A percentile compares a stretch with the other conserved stretches of the same genome.
Conservation (phyloP, 129 eudicot genomes). For the Solidago caesia region DNA sequence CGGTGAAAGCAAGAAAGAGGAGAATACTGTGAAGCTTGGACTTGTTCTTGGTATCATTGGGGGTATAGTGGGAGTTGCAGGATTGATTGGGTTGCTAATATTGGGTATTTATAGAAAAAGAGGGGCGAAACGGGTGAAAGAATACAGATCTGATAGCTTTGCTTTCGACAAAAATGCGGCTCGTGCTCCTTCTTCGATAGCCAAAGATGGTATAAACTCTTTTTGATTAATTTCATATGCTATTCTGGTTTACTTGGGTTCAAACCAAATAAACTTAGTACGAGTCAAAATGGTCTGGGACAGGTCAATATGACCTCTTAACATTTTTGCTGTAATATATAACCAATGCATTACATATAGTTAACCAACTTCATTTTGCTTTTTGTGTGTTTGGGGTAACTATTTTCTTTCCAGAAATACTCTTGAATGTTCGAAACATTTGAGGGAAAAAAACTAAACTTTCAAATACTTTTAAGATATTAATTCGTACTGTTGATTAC, state of each 20-base stretch:
- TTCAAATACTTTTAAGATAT: too few species aligned
- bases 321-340: too few species aligned
- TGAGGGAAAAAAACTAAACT: too few species aligned
- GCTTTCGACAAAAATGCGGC: constrained; percentile 42
- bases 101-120: constrained; percentile 45
- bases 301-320: too few species aligned
- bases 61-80: constrained; percentile 52
- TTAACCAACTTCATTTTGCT: too few species aligned
- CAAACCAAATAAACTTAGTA: background rate
- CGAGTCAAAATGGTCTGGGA: background rate
- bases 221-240: background rate
- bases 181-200: constrained; percentile 46
- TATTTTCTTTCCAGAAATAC: too few species aligned
- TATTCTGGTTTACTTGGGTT: background rate
- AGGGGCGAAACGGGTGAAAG: constrained; percentile 35
- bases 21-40: constrained; percentile 60
- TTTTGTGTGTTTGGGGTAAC: too few species aligned
- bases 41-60: constrained; percentile 80
- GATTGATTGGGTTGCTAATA: constrained; percentile 51
- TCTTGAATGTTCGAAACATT: too few species aligned
- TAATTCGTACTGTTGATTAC: too few species aligned
- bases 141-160: constrained; percentile 54
- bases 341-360: too few species aligned
- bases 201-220: constrained; percentile 43
- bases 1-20: constrained; percentile 29